Evolutionary conservation across 306 rosid species (phyloP).

Genomic region (Citrullus mucosospermus): DNA sequence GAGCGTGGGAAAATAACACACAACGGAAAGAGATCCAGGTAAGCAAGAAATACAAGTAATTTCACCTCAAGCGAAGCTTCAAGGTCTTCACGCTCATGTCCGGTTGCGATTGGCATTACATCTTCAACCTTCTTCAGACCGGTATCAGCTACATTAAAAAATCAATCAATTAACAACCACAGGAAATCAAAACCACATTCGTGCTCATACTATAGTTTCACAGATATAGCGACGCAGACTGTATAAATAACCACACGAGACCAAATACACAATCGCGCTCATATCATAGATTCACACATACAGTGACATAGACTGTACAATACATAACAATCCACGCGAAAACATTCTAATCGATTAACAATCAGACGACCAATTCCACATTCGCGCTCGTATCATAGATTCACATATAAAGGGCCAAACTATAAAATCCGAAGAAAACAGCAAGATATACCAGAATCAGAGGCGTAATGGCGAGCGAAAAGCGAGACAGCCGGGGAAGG

Average conservation of each 20-base stretch:
- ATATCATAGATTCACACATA: not conserved
- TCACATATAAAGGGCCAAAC: not conserved
- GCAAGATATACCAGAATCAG: slow-evolving; percentile 34
- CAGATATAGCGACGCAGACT: not conserved
- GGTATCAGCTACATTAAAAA: not conserved
- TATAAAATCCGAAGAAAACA: not conserved
- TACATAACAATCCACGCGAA: not conserved
- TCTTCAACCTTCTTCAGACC: slow-evolving; percentile 51
- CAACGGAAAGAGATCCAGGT: not conserved
- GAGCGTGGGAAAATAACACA: not conserved
- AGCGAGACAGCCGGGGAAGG: slow-evolving; percentile 5
- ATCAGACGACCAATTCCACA: not conserved
- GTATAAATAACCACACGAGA: not conserved
- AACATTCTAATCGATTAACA: not conserved
- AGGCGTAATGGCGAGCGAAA: slow-evolving; percentile 30
- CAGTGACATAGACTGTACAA: not conserved
- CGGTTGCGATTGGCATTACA: slow-evolving; percentile 85
- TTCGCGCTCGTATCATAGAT: not conserved
- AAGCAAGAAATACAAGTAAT: not conserved
- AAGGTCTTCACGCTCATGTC: slow-evolving; percentile 92
- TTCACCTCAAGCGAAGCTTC: slow-evolving; percentile 47
- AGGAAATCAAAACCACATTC: not conserved
- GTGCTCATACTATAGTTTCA: not conserved
- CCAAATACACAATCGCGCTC: not conserved
- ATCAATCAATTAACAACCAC: not conserved